Evolutionary conservation across 2,329 filamentous ascomycete species (phyloP).

Genomic region (Neonectria faginata): DNA sequence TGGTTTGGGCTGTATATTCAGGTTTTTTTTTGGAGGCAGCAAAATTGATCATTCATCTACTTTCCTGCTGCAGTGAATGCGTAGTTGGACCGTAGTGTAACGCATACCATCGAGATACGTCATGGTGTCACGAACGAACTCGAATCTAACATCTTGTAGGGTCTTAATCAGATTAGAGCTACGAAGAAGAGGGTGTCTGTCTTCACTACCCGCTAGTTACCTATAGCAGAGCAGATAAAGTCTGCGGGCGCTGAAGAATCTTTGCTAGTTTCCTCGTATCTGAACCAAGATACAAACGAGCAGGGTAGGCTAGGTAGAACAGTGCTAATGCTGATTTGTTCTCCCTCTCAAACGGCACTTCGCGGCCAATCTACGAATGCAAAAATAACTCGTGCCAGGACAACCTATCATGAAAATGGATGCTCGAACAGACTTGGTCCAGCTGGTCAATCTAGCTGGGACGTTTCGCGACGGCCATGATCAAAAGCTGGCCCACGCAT

Average conservation of each 20-base stretch:
- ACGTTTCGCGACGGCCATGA: slow-evolving; percentile 3
- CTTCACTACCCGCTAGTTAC: too few relatives aligned
- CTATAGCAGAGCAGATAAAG: neutral
- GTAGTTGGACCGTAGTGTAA: neutral
- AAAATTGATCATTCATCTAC: slow-evolving; percentile 23
- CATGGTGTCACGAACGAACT: neutral
- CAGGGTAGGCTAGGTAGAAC: neutral
- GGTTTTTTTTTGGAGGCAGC: slow-evolving; percentile 25
- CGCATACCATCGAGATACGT: too few relatives aligned
- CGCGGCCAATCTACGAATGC: neutral
- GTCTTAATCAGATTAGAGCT: neutral
- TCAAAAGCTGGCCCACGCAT: neutral
- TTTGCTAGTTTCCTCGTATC: slow-evolving; percentile 5
- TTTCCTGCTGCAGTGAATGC: neutral
- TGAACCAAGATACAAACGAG: too few relatives aligned
- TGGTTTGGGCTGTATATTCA: slow-evolving; percentile 37
- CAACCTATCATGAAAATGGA: neutral
- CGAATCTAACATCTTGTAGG: neutral
- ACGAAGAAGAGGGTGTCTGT: neutral
- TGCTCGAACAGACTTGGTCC: neutral
- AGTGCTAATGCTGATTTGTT: too few relatives aligned
- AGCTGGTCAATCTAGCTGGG: slow-evolving; percentile 5
- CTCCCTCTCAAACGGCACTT: too few relatives aligned
- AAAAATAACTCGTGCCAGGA: neutral
- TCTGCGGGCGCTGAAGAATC: neutral